Conservation (phyloP, 2,329 filamentous ascomycete species). For the Lojkania enalia region DNA sequence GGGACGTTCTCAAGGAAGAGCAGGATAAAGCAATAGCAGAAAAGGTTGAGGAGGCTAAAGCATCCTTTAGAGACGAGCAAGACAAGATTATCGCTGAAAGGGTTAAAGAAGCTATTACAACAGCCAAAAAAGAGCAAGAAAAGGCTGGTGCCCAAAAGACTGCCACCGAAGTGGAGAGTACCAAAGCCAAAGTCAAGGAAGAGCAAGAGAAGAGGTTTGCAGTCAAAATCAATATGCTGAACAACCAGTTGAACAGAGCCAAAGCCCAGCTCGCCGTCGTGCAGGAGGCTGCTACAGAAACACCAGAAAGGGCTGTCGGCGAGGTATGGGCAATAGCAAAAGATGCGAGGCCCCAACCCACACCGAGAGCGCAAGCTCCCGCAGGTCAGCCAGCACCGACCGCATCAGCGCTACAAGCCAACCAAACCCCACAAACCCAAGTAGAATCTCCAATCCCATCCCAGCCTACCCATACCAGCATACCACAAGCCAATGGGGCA, state of each 20-base stretch:
- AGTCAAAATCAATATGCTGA: slow-evolving; percentile 73
- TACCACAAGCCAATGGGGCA: slow-evolving; percentile 8
- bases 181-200: slow-evolving; percentile 30
- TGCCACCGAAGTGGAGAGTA: slow-evolving; percentile 45
- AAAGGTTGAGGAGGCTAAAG: slow-evolving; percentile 20
- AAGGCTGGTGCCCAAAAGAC: slow-evolving; percentile 56
- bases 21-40: slow-evolving; percentile 14
- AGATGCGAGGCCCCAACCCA: slow-evolving; percentile 55
- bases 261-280: slow-evolving; percentile 77
- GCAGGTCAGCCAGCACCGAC: slow-evolving; percentile 12
- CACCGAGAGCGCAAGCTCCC: slow-evolving; percentile 11
- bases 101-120: slow-evolving; percentile 11
- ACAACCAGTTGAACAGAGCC: slow-evolving; percentile 66
- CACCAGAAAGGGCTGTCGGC: slow-evolving; percentile 77
- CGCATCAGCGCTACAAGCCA: not conserved
- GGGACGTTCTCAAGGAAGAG: slow-evolving; percentile 16
- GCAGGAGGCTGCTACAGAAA: slow-evolving; percentile 79
- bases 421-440: not conserved
- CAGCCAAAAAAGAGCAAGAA: slow-evolving; percentile 20
- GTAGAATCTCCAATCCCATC: not conserved
- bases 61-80: no score
- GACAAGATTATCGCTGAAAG: slow-evolving; percentile 11
- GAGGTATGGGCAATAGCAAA: slow-evolving; percentile 89
- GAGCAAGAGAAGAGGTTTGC: slow-evolving; percentile 48
- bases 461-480: not conserved